These are phyloP conservation scores for Chaetothyriales sp. DNA, from an alignment of 2,329 filamentous ascomycete species.

Conservation along the genomic window DNA sequence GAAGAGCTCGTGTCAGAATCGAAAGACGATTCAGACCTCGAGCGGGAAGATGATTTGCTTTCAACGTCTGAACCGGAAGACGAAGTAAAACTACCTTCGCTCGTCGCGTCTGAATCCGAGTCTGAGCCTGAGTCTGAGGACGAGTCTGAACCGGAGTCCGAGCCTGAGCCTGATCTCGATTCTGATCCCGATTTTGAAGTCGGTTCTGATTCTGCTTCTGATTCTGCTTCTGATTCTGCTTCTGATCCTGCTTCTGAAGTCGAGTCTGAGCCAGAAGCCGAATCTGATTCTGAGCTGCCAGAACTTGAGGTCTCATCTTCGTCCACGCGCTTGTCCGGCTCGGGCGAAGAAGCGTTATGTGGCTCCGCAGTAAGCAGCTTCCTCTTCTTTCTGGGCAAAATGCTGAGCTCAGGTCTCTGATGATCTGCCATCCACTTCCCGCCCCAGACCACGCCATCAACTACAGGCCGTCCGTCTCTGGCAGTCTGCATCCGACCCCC, in stretches of 20 bases:
- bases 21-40: constrained; percentile 22
- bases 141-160: constrained; percentile 17
- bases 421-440: constrained; percentile 49
- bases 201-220: constrained; percentile 10
- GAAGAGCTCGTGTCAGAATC: constrained; percentile 9
- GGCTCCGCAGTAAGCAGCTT: constrained; percentile 27
- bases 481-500: constrained; percentile 72
- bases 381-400: constrained; percentile 58
- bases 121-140: constrained; percentile 19
- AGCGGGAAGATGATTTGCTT: constrained; percentile 3
- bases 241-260: constrained; percentile 8
- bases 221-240: constrained; percentile 4
- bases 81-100: constrained; percentile 8
- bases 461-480: constrained; percentile 58
- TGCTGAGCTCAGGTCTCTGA: constrained; percentile 50
- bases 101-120: constrained; percentile 15
- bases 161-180: constrained; percentile 13
- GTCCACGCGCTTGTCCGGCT: constrained; percentile 20
- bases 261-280: constrained; percentile 7
- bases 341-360: neutral
- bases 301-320: constrained; percentile 13
- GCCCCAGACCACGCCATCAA: constrained; percentile 77
- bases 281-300: constrained; percentile 2
- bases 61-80: constrained; percentile 17
- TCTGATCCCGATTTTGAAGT: constrained; percentile 11